phyloP scores from a whole-genome alignment of 805 yeast genomes.

The Sugiyamaella floridensis region DNA sequence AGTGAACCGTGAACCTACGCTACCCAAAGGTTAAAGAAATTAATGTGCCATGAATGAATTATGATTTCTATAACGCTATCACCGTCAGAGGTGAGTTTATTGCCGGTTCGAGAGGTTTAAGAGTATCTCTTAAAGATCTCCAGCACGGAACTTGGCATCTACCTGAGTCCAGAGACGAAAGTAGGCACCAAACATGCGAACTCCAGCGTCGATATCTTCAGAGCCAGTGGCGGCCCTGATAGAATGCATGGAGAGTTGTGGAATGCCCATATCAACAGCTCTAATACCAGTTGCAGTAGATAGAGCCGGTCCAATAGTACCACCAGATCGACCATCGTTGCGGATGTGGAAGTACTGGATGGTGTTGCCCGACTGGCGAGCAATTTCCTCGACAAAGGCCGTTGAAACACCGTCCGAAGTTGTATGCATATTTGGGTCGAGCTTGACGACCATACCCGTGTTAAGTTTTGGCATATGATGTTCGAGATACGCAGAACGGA shows the following conservation, averaged over 20 bases:
- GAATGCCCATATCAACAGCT: conserved; percentile 74
- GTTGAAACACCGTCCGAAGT: conserved; percentile 73
- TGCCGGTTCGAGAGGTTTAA: neutral
- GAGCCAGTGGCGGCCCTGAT: conserved; percentile 77
- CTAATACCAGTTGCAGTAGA: conserved; percentile 33
- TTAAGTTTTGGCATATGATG: conserved; percentile 77
- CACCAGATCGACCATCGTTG: conserved; percentile 80
- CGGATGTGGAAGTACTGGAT: conserved; percentile 79
- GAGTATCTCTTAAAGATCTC: conserved; percentile 18
- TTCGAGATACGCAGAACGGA: conserved; percentile 52
- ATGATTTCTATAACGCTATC: too few species aligned
- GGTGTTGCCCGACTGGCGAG: conserved; percentile 53
- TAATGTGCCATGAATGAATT: neutral
- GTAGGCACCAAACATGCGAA: conserved; percentile 64
- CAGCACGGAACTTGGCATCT: conserved; percentile 28
- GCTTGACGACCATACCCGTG: conserved; percentile 60
- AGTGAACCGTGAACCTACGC: neutral
- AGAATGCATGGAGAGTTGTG: conserved; percentile 82
- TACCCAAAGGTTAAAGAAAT: neutral
- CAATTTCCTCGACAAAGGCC: conserved; percentile 65
- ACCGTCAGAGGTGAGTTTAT: too few species aligned
- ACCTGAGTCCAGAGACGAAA: conserved; percentile 59
- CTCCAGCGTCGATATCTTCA: conserved; percentile 68
- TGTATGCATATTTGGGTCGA: conserved; percentile 77
- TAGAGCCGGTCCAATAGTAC: conserved; percentile 71